A percentile compares a stretch with the other conserved stretches of the same genome.
Evolutionary conservation across 192 early-diverging fungal genomes (phyloP).

Genomic region (Phlyctochytrium bullatum): DNA sequence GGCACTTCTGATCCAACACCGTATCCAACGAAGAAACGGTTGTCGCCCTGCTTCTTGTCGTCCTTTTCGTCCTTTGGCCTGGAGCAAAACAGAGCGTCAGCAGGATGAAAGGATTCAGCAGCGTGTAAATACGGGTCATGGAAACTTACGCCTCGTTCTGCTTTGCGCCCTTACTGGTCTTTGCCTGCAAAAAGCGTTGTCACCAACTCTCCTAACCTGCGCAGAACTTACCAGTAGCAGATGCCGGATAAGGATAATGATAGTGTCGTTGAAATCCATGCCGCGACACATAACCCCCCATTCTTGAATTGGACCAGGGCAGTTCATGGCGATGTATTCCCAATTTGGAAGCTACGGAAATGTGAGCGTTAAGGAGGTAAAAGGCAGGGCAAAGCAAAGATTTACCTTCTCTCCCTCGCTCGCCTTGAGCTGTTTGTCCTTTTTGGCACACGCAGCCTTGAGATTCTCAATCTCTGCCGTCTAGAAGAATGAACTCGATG

Average conservation of each 20-base stretch:
- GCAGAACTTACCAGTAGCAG: slow-evolving; percentile 25
- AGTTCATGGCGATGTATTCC: slow-evolving; percentile 44
- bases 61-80: not conserved
- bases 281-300: slow-evolving; percentile 44
- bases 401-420: slow-evolving; percentile 5
- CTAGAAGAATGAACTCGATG: no score
- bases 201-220: not conserved
- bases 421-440: not conserved
- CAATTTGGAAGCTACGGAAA: slow-evolving; percentile 48
- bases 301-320: slow-evolving; percentile 34
- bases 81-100: no score
- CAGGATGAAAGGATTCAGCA: no score
- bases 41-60: not conserved
- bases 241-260: slow-evolving; percentile 43
- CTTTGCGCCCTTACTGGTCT: no score
- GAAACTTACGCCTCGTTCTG: no score
- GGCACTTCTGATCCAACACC: slow-evolving; percentile 36
- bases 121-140: no score
- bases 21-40: slow-evolving; percentile 27
- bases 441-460: not conserved
- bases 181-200: no score
- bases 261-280: slow-evolving; percentile 49
- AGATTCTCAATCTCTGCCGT: slow-evolving; percentile 5
- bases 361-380: not conserved
- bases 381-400: no score